Conservation (phyloP, 1,284 basidiomycete species). For the Tylopilus sp. region DNA sequence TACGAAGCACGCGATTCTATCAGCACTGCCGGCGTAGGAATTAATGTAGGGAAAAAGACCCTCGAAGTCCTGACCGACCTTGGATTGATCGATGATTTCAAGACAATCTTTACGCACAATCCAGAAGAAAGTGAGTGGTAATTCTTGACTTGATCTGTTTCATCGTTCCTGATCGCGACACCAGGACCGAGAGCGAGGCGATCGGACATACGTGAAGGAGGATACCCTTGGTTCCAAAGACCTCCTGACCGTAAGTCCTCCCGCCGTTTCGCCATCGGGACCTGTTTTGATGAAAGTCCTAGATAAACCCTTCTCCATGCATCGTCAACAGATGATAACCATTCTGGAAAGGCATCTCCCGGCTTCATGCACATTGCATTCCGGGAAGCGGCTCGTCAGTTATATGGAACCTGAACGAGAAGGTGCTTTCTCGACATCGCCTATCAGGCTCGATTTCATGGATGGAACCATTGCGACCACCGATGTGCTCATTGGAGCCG, state of each 20-base stretch:
- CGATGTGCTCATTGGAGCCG: slow-evolving; percentile 16
- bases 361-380: slow-evolving; percentile 10
- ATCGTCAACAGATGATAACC: slow-evolving; percentile 22
- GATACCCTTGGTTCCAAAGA: slow-evolving; percentile 20
- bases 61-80: slow-evolving; percentile 15
- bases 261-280: no score
- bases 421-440: slow-evolving; percentile 1
- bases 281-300: background rate
- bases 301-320: slow-evolving; percentile 13
- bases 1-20: slow-evolving; percentile 18
- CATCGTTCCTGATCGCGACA: background rate
- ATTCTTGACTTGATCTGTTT: background rate
- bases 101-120: slow-evolving; percentile 1
- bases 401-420: slow-evolving; percentile 8
- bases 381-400: slow-evolving; percentile 14
- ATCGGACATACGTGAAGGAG: slow-evolving; percentile 20
- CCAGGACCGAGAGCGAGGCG: slow-evolving; percentile 10
- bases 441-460: slow-evolving; percentile 11
- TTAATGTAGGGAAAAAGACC: slow-evolving; percentile 8
- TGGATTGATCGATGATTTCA: slow-evolving; percentile 20
- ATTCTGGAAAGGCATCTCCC: slow-evolving; percentile 20
- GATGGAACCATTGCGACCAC: slow-evolving; percentile 19
- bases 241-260: slow-evolving; percentile 5
- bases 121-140: slow-evolving; percentile 3
- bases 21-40: slow-evolving; percentile 12